These are phyloP conservation scores for Paulinella micropora DNA, from an alignment of 78 protist genomes.

Conservation along the genomic window DNA sequence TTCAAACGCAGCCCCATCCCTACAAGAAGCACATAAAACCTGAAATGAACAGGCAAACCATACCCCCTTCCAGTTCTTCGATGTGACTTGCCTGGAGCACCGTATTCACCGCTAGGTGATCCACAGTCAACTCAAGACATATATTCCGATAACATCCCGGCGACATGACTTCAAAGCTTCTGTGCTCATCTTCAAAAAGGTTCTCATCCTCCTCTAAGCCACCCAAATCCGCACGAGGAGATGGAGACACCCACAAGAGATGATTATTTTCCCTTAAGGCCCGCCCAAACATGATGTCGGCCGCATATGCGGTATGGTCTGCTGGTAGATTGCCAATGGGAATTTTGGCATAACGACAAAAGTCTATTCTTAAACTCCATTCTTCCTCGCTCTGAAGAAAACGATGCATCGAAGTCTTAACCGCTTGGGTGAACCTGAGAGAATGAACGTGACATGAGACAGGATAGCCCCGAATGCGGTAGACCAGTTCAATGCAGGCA, in stretches of 20 bases:
- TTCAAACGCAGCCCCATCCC: not conserved
- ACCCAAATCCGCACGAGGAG: constrained; percentile 62
- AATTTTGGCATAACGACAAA: constrained; percentile 44
- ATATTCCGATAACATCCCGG: constrained; percentile 49
- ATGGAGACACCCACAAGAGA: constrained; percentile 56
- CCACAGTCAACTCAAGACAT: constrained; percentile 54
- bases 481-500: not conserved
- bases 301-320: constrained; percentile 25
- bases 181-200: not conserved
- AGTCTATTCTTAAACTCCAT: too few relatives aligned
- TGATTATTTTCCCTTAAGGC: constrained; percentile 7
- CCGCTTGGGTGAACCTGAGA: too few relatives aligned
- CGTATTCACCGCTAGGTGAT: constrained; percentile 49
- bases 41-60: not conserved
- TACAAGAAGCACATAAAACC: not conserved
- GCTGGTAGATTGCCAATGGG: constrained; percentile 61
- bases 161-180: constrained; percentile 14
- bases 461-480: too few relatives aligned
- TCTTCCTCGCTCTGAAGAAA: too few relatives aligned
- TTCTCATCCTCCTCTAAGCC: constrained; percentile 66
- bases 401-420: too few relatives aligned
- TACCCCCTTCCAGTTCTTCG: not conserved
- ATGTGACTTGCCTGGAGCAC: constrained; percentile 46
- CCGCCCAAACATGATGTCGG: constrained; percentile 38
- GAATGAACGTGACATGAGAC: too few relatives aligned